Percentiles rank a stretch among this genome's conserved stretches.
These are phyloP conservation scores for Penicillium sp. DNA, from an alignment of 2,329 filamentous ascomycete species.

Conservation along the genomic window DNA sequence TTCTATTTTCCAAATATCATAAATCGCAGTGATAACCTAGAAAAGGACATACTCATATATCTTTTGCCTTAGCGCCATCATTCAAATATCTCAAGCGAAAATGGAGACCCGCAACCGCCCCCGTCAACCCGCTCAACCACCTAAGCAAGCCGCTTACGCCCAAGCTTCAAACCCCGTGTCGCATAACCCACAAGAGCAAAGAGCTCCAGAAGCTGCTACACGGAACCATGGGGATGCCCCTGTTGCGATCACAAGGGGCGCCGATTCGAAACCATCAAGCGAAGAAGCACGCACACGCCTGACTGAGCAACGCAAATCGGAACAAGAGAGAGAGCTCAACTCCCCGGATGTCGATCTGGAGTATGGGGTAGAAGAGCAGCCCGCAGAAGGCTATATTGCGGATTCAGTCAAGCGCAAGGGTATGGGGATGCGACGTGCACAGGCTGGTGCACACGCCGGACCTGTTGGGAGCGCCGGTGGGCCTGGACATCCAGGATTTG, in stretches of 20 bases:
- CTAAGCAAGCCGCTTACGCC: constrained; percentile 35
- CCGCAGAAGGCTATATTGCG: constrained; percentile 37
- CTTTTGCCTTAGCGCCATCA: neutral
- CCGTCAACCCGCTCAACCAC: constrained; percentile 30
- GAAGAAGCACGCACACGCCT: constrained; percentile 25
- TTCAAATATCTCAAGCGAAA: neutral
- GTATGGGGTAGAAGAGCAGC: constrained; percentile 40
- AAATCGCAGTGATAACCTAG: neutral
- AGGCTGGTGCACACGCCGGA: constrained; percentile 38
- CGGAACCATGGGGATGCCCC: constrained; percentile 28
- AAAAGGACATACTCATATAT: neutral
- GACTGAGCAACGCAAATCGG: constrained; percentile 13
- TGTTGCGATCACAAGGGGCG: constrained; percentile 19
- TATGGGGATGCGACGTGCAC: constrained; percentile 22
- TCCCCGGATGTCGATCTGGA: constrained; percentile 31
- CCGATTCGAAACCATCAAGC: constrained; percentile 30
- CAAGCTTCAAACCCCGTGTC: constrained; percentile 36
- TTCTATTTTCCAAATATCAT: neutral
- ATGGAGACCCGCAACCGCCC: constrained; percentile 20
- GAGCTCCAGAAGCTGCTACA: neutral
- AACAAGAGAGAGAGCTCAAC: constrained; percentile 17
- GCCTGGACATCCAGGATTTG: constrained; percentile 32
- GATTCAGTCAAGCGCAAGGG: constrained; percentile 29
- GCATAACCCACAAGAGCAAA: constrained; percentile 30
- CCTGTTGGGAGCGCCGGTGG: constrained; percentile 32